Conservation (phyloP, 345 rosid species). For the Populus nigra region DNA sequence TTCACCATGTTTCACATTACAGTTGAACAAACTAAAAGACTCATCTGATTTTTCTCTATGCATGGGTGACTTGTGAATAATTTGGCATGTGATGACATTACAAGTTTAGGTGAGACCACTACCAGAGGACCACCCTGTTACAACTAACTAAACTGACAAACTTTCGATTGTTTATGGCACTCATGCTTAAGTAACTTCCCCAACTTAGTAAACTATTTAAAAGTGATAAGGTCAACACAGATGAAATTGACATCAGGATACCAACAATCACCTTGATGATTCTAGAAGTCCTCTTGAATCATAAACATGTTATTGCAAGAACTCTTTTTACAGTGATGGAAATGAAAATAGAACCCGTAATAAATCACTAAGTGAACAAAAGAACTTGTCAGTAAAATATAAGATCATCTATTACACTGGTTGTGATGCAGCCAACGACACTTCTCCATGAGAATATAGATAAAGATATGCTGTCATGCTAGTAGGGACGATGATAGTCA, state of each 20-base stretch:
- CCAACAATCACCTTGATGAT: neutral
- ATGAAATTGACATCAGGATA: neutral
- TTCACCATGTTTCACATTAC: neutral
- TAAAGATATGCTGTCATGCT: conserved; percentile 96
- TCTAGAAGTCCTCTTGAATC: neutral
- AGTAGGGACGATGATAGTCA: conserved; percentile 83
- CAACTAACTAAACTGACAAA: neutral
- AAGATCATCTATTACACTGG: conserved; percentile 98
- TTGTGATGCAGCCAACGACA: conserved; percentile 90
- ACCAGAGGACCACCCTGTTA: neutral
- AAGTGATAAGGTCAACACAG: conserved; percentile 2
- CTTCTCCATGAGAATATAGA: conserved; percentile 96
- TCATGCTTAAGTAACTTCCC: neutral
- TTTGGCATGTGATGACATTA: neutral
- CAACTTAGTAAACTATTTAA: neutral
- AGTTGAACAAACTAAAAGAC: neutral
- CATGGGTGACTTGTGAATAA: neutral
- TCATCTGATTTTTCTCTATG: neutral
- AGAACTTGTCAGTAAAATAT: neutral
- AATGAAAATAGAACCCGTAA: conserved; percentile 10
- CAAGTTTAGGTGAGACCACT: neutral
- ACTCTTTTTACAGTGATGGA: neutral
- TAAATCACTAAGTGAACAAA: neutral
- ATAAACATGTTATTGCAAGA: neutral
- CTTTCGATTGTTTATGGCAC: neutral